Percentiles rank a stretch among this genome's conserved stretches.
Conservation (phyloP, 495 filamentous ascomycete species). For the Clavariopsis aquatica region DNA sequence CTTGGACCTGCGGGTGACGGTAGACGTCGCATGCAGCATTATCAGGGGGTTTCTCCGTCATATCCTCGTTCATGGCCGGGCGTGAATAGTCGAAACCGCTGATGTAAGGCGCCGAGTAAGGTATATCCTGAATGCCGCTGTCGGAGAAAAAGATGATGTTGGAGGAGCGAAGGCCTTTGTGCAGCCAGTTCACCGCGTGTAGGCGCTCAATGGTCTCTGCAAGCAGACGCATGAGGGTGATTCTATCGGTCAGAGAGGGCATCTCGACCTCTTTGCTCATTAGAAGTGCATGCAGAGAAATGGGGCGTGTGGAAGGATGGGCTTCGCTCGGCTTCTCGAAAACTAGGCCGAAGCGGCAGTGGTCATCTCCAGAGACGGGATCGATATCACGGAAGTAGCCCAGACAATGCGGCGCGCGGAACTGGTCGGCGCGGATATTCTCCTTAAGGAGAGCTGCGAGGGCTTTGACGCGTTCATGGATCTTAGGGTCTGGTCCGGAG, state of each 20-base stretch:
- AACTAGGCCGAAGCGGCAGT: conserved; percentile 44
- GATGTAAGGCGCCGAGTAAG: conserved; percentile 48
- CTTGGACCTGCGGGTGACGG: conserved; percentile 53
- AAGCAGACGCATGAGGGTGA: conserved; percentile 33
- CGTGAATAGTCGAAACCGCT: conserved; percentile 59
- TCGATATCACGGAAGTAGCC: conserved; percentile 43
- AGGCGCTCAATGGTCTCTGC: conserved; percentile 43
- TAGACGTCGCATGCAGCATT: conserved; percentile 52
- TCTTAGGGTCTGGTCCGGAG: conserved; percentile 25
- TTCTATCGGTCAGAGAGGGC: conserved; percentile 35
- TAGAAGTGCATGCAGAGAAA: conserved; percentile 36
- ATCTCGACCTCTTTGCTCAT: conserved; percentile 20
- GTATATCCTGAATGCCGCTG: conserved; percentile 35
- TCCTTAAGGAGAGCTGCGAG: conserved; percentile 40
- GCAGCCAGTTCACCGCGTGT: conserved; percentile 59
- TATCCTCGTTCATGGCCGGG: conserved; percentile 53
- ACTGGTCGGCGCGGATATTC: conserved; percentile 38
- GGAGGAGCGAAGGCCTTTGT: conserved; percentile 57
- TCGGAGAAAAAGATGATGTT: conserved; percentile 56
- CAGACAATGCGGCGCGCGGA: conserved; percentile 44
- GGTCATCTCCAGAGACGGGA: conserved; percentile 33
- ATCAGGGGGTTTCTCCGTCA: conserved; percentile 54
- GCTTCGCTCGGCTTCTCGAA: conserved; percentile 40
- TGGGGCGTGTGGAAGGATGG: conserved; percentile 27
- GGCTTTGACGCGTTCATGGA: conserved; percentile 33